Conservation (phyloP, 1,139 yeast genomes). For the Scheffersomyces stambukii region DNA sequence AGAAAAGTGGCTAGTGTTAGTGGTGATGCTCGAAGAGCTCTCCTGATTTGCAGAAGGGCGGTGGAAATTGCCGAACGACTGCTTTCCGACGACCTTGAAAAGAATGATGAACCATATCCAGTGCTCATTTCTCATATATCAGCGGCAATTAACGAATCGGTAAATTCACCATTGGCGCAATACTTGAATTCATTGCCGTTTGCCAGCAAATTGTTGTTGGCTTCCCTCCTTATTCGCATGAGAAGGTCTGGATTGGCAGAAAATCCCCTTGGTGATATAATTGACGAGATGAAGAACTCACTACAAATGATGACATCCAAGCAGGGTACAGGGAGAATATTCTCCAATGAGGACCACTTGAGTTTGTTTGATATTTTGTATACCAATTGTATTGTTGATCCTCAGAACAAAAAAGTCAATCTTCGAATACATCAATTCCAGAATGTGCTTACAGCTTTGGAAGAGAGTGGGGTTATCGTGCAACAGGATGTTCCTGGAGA, state of each 20-base stretch:
- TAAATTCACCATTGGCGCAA: slow-evolving; percentile 64
- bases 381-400: slow-evolving; percentile 3
- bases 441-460: slow-evolving; percentile 58
- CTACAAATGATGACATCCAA: slow-evolving; percentile 12
- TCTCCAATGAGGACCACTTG: no score
- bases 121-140: slow-evolving; percentile 71
- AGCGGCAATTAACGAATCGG: slow-evolving; percentile 76
- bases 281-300: slow-evolving; percentile 64
- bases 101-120: slow-evolving; percentile 21
- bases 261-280: slow-evolving; percentile 66
- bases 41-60: slow-evolving; percentile 85
- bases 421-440: slow-evolving; percentile 45
- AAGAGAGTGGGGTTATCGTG: slow-evolving; percentile 71
- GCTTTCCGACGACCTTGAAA: slow-evolving; percentile 14
- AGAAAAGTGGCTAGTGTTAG: slow-evolving; percentile 93
- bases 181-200: slow-evolving; percentile 62
- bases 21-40: slow-evolving; percentile 94
- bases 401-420: slow-evolving; percentile 10
- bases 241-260: slow-evolving; percentile 72
- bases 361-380: slow-evolving; percentile 14
- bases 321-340: no score
- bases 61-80: slow-evolving; percentile 80
- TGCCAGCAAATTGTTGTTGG: slow-evolving; percentile 65
- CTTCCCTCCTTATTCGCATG: slow-evolving; percentile 60
- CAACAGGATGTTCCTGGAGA: slow-evolving; percentile 69